phyloP scores from a whole-genome alignment of 345 rosid species.

The Triadica sebifera region DNA sequence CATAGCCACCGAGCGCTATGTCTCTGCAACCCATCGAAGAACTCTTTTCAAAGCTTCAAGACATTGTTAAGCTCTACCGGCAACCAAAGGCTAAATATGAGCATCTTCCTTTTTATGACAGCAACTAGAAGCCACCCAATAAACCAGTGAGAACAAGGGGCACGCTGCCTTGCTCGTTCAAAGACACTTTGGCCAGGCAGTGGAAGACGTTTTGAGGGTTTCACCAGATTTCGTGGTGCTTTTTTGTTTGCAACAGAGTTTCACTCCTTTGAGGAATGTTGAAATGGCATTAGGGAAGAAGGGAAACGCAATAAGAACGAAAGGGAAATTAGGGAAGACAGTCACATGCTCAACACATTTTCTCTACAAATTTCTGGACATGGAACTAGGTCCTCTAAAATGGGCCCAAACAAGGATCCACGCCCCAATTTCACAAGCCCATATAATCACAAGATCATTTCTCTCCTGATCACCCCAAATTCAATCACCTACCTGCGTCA shows the following conservation, averaged over 20 bases:
- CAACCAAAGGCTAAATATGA: conserved; percentile 75
- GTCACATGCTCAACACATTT: no score
- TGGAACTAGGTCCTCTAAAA: no score
- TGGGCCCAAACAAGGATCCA: no score
- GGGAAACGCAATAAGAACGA: no score
- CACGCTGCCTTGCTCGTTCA: conserved; percentile 85
- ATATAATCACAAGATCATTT: no score
- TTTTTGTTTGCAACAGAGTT: conserved; percentile 81
- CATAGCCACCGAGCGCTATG: conserved; percentile 38
- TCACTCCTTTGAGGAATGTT: conserved; percentile 80
- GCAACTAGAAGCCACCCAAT: conserved; percentile 66
- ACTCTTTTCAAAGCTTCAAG: conserved; percentile 84
- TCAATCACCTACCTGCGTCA: no score
- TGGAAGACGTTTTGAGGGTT: conserved; percentile 64
- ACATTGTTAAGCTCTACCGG: conserved; percentile 66
- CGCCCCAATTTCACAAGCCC: no score
- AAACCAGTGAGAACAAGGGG: conserved; percentile 77
- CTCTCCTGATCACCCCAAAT: no score
- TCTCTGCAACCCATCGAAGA: conserved; percentile 69
- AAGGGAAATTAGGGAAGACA: no score
- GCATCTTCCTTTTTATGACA: conserved; percentile 81
- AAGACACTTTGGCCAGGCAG: conserved; percentile 73
- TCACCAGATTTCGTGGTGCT: conserved; percentile 75
- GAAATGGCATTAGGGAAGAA: no score
- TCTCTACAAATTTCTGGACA: no score